Evolutionary conservation across 768 basidiomycete species (phyloP), one percentile per base, ranked within the genome.

Genomic region (Mycena belliarum): DNA sequence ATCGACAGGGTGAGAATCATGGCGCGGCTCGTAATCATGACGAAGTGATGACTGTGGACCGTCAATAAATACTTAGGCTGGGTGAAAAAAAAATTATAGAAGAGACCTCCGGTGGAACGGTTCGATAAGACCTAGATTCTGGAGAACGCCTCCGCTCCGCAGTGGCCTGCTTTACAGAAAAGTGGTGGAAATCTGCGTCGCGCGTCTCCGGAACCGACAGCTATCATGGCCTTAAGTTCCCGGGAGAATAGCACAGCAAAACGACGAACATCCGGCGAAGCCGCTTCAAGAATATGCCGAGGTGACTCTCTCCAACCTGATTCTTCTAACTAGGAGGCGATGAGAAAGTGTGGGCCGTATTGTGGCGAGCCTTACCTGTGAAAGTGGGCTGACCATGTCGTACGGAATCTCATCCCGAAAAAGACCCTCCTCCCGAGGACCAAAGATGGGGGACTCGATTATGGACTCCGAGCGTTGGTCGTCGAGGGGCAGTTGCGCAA

Each of bases 371-470:
- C 26, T 55, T 33, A 59, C 61, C 54, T 59, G 41, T 16, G 57
- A 48, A 42, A 63, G 57, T 26, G 61, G 61, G 20, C 61, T 63
- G 3, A 35, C 57, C 53, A 42, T 59, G 16, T 63, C 61, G 35
- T 55, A 56, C 8, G 49, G 60, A 45, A 63, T 47, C 16, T 63
- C 61, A 23, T 58, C 28, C 12, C 49, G 53, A 37, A 63, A 63
- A 15, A 63, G 54, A 1, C 29, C 61, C 42, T 59, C 50, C 33
- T 55, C 51, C 16, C 57, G 49, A 15, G 53, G 57, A 21, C 57
- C 61, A 33, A 44, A 63, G 16, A 59, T 16, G 15, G 57, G 57
- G 8, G 61, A 43, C 10, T 55, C 59, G 6, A 41, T 14, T 14
- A 23, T 38, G 35, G 45, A 28, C 40, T 46, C 49, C 6, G 40